A percentile compares a stretch with the other conserved stretches of the same genome.
Evolutionary conservation across 2,329 filamentous ascomycete genomes (phyloP).

Genomic region (Beauveria pseudobassiana): DNA sequence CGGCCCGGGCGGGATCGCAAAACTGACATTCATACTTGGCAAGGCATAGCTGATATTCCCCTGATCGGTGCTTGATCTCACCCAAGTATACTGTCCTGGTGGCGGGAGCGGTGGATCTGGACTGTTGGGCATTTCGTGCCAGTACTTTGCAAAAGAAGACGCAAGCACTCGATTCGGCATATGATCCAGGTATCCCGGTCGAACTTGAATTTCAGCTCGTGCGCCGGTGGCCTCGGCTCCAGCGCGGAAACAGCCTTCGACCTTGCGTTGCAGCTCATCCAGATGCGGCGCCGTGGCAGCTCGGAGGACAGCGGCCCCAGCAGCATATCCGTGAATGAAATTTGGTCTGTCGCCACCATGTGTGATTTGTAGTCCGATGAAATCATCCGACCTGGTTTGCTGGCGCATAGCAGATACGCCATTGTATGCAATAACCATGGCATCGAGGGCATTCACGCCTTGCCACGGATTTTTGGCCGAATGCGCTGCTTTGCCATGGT

Average conservation of each 20-base stretch:
- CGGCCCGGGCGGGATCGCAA: conserved; percentile 38
- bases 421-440: conserved; percentile 41
- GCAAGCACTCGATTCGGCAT: conserved; percentile 45
- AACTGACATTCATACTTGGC: conserved; percentile 46
- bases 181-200: conserved; percentile 43
- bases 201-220: conserved; percentile 29
- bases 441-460: conserved; percentile 53
- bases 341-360: conserved; percentile 47
- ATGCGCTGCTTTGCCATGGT: conserved; percentile 47
- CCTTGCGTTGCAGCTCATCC: conserved; percentile 30
- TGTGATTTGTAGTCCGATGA: conserved; percentile 44
- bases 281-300: conserved; percentile 24
- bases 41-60: conserved; percentile 50
- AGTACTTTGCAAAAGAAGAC: conserved; percentile 35
- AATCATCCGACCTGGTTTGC: conserved; percentile 44
- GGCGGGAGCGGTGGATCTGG: conserved; percentile 22
- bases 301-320: conserved; percentile 25
- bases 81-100: conserved; percentile 34
- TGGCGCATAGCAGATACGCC: conserved; percentile 45
- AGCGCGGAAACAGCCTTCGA: conserved; percentile 34
- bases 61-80: conserved; percentile 50
- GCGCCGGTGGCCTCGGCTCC: conserved; percentile 39
- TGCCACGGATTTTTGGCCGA: conserved; percentile 51
- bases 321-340: conserved; percentile 45
- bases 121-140: conserved; percentile 30